Conservation (phyloP, 164 flowering plant genomes). For the Vitis rupestris region DNA sequence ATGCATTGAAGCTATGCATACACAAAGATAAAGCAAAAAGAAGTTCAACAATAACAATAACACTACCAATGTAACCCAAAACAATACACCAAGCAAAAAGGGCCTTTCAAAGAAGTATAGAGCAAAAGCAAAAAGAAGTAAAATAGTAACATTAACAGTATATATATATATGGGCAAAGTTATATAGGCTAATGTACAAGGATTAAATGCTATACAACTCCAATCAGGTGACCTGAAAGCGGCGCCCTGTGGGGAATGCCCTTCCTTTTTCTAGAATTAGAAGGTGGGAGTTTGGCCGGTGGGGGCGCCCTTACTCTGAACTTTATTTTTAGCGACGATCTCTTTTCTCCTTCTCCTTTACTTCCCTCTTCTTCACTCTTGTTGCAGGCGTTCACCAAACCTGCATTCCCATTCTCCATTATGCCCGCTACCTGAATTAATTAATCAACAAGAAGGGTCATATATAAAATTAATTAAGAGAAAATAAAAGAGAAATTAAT, state of each 20-base stretch:
- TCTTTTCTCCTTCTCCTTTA: slow-evolving; percentile 32
- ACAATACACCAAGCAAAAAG: too few relatives aligned
- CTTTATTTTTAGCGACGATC: too few relatives aligned
- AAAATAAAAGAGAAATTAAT: not conserved
- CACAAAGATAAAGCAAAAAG: too few relatives aligned
- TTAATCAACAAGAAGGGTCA: not conserved
- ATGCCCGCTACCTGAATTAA: slow-evolving; percentile 47
- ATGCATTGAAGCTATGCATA: too few relatives aligned
- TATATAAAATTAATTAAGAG: not conserved
- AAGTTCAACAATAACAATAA: too few relatives aligned
- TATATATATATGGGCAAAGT: too few relatives aligned
- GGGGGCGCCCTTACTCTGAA: slow-evolving; percentile 25
- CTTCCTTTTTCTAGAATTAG: slow-evolving; percentile 62
- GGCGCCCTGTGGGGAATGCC: slow-evolving; percentile 81
- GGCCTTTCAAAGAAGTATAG: too few relatives aligned
- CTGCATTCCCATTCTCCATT: slow-evolving; percentile 56
- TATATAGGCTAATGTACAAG: too few relatives aligned
- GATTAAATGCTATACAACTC: too few relatives aligned
- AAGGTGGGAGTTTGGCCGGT: slow-evolving; percentile 33
- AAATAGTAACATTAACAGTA: too few relatives aligned
- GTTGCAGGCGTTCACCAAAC: slow-evolving; percentile 37
- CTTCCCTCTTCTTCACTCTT: slow-evolving; percentile 14
- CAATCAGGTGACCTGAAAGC: slow-evolving; percentile 15
- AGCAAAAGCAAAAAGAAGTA: too few relatives aligned
- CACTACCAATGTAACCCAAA: too few relatives aligned